Evolutionary conservation across 192 early-diverging fungal species (phyloP).

Genomic region (Ambispora gerdemannii): DNA sequence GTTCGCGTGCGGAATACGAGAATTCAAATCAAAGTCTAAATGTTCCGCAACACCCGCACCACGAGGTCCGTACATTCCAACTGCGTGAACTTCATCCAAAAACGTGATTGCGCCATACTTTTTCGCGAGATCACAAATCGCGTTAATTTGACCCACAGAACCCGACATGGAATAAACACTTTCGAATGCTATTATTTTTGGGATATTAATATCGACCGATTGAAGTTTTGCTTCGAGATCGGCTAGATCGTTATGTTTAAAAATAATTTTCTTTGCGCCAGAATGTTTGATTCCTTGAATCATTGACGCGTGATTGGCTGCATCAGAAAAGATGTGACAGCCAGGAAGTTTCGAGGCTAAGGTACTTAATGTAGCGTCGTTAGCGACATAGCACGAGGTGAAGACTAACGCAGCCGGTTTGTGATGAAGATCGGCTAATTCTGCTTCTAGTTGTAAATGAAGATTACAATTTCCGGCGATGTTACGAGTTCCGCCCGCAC

Average conservation of each 20-base stretch:
- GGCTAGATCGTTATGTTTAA: slow-evolving; percentile 88
- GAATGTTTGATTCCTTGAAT: slow-evolving; percentile 97
- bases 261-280: slow-evolving; percentile 80
- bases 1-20: slow-evolving; percentile 41
- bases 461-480: slow-evolving; percentile 97
- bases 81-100: slow-evolving; percentile 97
- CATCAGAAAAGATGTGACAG: slow-evolving; percentile 93
- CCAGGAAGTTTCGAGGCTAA: slow-evolving; percentile 83
- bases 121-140: slow-evolving; percentile 82
- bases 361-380: slow-evolving; percentile 93
- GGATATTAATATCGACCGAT: slow-evolving; percentile 73
- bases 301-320: slow-evolving; percentile 97
- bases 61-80: slow-evolving; percentile 95
- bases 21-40: slow-evolving; percentile 75
- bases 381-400: slow-evolving; percentile 97
- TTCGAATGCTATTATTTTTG: slow-evolving; percentile 96
- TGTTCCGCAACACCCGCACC: slow-evolving; percentile 96
- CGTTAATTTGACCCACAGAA: slow-evolving; percentile 86
- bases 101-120: slow-evolving; percentile 98
- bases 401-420: slow-evolving; percentile 91
- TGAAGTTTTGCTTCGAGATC: slow-evolving; percentile 85
- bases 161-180: slow-evolving; percentile 98
- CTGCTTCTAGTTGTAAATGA: slow-evolving; percentile 86
- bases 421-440: slow-evolving; percentile 89
- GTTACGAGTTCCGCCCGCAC: slow-evolving; percentile 98